A percentile compares a stretch with the other conserved stretches of the same genome.
phyloP scores from a whole-genome alignment of 768 basidiomycete genomes.

The Agrocybe pediades region DNA sequence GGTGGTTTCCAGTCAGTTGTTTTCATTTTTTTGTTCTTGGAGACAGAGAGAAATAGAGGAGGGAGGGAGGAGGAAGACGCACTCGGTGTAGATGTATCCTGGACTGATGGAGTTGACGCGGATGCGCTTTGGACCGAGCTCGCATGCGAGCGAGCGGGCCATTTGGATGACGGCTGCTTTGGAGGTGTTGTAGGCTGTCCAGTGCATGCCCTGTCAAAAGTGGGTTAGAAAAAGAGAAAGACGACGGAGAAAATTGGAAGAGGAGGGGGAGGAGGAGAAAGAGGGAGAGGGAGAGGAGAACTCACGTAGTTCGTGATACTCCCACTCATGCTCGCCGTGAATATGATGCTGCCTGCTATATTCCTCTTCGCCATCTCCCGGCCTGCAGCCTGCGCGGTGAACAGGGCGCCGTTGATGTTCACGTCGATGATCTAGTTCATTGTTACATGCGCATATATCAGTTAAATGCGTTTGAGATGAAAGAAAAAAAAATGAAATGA shows the following conservation, averaged over 20 bases:
- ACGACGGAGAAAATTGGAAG: background rate
- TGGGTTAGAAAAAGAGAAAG: background rate
- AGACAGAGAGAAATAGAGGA: no score
- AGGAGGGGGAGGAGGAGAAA: background rate
- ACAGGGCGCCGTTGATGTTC: conserved; percentile 61
- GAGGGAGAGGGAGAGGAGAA: background rate
- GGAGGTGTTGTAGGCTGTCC: conserved; percentile 73
- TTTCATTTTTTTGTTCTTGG: no score
- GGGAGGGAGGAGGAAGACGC: conserved; percentile 10
- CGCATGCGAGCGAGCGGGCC: conserved; percentile 76
- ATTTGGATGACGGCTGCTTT: conserved; percentile 83
- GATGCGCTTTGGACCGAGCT: conserved; percentile 65
- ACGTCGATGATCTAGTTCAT: conserved; percentile 46
- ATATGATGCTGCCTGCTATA: conserved; percentile 53
- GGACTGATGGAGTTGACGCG: conserved; percentile 75
- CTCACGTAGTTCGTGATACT: conserved; percentile 53
- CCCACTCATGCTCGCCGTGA: conserved; percentile 64
- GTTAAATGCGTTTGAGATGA: background rate
- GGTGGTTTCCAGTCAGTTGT: no score
- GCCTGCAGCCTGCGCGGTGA: conserved; percentile 62
- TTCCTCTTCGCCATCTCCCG: conserved; percentile 55
- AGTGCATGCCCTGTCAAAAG: conserved; percentile 44
- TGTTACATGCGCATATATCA: no score
- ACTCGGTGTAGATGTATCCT: conserved; percentile 72
- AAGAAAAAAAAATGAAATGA: background rate